Evolutionary conservation across 164 flowering plant genomes (phyloP), one percentile per base, ranked within the genome.

Genomic region (Vitis rupestris): DNA sequence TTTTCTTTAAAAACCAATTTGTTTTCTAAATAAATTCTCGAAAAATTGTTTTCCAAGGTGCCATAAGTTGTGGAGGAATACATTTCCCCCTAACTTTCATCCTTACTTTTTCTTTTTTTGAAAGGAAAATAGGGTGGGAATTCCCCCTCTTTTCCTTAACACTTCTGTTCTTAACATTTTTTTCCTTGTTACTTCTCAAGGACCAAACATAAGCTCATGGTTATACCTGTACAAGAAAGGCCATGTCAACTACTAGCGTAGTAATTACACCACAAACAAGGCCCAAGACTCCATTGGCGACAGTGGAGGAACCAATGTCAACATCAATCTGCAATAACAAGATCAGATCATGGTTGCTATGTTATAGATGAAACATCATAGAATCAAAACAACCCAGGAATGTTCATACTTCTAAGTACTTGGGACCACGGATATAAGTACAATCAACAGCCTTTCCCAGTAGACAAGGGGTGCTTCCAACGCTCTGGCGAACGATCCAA

Each of bases 401-500:
- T 56, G 23, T 71, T 50, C 70, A 78, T 85, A 96, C 99, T 83
- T 96, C 99, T 64, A 93, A 77, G 78, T 96, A 96, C 23, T 86
- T 88, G 3, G 93, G 83, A 74, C 90, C 94, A 27, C 97, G 97
- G 61, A 93, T 92, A 77, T 96, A 96, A 82, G 85, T 96, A 82
- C 98, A 93, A 76, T 96, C 99, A 72, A 96, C 97, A 62, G 98
- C 98, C 79, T 93, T 96, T 17, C 99, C 98, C 69, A 96, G 71
- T 61, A 96, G 78, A 81, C 99, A 96, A 61, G 99, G 99, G 17
- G 97, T 91, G 76, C 97, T 89, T 70, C 99, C 99, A 79, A 93
- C 99, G 84, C 99, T 96, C 79, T 96, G 99, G 8, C 98, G 94
- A 53, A 96, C 99, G 78, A 96, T 93, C 98, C 99, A 96, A 51